phyloP scores from a whole-genome alignment of 306 rosid species.

The Urtica urens region DNA sequence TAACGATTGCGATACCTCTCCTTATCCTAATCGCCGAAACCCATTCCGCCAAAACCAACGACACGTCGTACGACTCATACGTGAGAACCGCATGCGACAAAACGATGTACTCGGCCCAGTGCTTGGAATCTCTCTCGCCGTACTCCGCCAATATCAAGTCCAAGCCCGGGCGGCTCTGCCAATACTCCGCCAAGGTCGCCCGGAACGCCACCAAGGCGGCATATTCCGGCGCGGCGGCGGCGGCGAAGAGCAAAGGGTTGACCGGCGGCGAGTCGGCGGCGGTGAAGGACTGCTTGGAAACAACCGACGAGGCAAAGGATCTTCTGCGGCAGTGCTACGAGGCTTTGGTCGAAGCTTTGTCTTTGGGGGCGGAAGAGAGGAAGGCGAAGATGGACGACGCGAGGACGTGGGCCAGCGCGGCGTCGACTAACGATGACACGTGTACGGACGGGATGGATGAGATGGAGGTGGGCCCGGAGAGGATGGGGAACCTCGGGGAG shows the following conservation, averaged over 20 bases:
- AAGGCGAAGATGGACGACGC: constrained; percentile 9
- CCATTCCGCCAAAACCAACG: not conserved
- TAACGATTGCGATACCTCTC: too few species aligned
- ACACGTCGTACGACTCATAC: constrained; percentile 11
- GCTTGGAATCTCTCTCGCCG: constrained; percentile 28
- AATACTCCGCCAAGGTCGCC: constrained; percentile 24
- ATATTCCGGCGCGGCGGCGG: constrained; percentile 13
- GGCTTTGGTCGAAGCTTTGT: constrained; percentile 5
- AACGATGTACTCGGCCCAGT: constrained; percentile 29
- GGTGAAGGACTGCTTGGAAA: constrained; percentile 32
- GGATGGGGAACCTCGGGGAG: constrained; percentile 4
- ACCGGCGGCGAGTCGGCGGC: constrained; percentile 8
- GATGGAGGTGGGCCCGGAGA: not conserved
- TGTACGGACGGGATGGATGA: constrained; percentile 28
- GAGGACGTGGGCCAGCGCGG: constrained; percentile 33
- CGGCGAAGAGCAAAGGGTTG: not conserved
- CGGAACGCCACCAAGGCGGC: constrained; percentile 16
- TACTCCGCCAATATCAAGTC: constrained; percentile 32
- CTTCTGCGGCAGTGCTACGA: constrained; percentile 8
- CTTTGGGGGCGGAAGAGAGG: constrained; percentile 2
- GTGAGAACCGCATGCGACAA: constrained; percentile 27
- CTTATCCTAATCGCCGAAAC: not conserved
- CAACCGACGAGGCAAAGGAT: constrained; percentile 10
- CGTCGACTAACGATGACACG: constrained; percentile 24
- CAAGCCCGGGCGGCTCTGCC: constrained; percentile 31